Evolutionary conservation across 2,329 filamentous ascomycete genomes (phyloP).

Genomic region (Xylaria sp.): DNA sequence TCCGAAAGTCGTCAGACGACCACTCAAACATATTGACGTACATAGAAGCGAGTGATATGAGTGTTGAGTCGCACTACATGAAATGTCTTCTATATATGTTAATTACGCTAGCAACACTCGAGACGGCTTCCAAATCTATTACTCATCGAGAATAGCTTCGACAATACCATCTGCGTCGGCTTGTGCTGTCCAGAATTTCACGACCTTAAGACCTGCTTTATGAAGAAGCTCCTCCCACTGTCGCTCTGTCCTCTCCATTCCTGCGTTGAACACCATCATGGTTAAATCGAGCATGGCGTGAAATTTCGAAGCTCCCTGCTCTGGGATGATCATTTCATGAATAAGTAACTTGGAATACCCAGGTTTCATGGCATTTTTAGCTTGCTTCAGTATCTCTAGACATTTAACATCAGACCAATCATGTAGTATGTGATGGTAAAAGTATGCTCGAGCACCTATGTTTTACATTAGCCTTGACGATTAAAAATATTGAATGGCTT

Average conservation of each 20-base stretch:
- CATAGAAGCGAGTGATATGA: no score
- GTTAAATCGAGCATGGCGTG: conserved; percentile 31
- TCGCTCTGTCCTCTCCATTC: conserved; percentile 33
- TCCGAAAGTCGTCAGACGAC: no score
- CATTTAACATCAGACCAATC: conserved; percentile 49
- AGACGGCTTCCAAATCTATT: background rate
- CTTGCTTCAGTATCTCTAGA: conserved; percentile 44
- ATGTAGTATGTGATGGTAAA: conserved; percentile 50
- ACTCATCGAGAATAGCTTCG: conserved; percentile 19
- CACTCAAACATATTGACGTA: no score
- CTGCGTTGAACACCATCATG: conserved; percentile 35
- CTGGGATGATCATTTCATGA: conserved; percentile 52
- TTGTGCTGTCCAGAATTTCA: conserved; percentile 25
- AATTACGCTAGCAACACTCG: no score
- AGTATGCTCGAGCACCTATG: conserved; percentile 49
- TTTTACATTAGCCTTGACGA: conserved; percentile 42
- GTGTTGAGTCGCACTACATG: no score
- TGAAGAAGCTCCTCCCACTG: conserved; percentile 29
- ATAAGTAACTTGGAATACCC: conserved; percentile 53
- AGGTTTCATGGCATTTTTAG: conserved; percentile 43
- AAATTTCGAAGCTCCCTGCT: conserved; percentile 40
- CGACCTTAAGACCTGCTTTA: conserved; percentile 26
- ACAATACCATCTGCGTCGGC: conserved; percentile 28
- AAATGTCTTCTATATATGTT: no score
- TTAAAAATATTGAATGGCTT: conserved; percentile 47